Evolutionary conservation across 2,329 filamentous ascomycete genomes (phyloP), one percentile per base, ranked within the genome.

Genomic region (Pseudocercospora pini-densiflorae): DNA sequence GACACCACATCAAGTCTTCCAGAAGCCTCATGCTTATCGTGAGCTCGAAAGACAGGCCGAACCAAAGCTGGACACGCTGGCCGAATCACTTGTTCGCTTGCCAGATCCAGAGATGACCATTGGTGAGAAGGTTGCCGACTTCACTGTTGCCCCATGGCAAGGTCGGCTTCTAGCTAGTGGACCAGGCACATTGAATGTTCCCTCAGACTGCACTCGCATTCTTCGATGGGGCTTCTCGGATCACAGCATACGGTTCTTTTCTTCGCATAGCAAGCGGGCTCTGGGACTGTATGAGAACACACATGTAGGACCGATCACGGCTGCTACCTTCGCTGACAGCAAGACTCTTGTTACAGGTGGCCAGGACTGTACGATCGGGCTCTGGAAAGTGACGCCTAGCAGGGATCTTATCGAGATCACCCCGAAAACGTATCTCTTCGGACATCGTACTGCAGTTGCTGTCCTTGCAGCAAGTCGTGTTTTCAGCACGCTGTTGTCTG

Each of bases 221-320:
- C 86, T 98, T 71, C 93, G 97, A 80, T 98, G 94, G 94, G 94
- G 94, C 1, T 98, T 96, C 73, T 91, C 92, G 0, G 95, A 99
- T 78, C 92, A 92, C 72, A 96, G 92, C 71, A 87, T 99, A 29
- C 90, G 95, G 3, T 98, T 99, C 83, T 97, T 92, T 80, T 99
- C 83, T 97, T 92, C 81, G 88, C 91, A 63, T 89, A 90, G 57
- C 93, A 90, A 92, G 75, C 94, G 92, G 82, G 84, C 91, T 23
- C 88, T 96, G 40, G 94, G 94, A 0, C 85, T 97, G 19, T 97
- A 94, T 75, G 95, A 99, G 78, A 96, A 98, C 75, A 84, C 97
- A 1, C 95, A 99, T 77, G 90, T 94, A 64, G 93, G 94, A 4
- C 93, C 97, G 76, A 86, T 99, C 29, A 94, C 93, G 0, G 89